A percentile compares a stretch with the other conserved stretches of the same genome.
Conservation (phyloP, 495 filamentous ascomycete genomes). For the Penicillium taxi region DNA sequence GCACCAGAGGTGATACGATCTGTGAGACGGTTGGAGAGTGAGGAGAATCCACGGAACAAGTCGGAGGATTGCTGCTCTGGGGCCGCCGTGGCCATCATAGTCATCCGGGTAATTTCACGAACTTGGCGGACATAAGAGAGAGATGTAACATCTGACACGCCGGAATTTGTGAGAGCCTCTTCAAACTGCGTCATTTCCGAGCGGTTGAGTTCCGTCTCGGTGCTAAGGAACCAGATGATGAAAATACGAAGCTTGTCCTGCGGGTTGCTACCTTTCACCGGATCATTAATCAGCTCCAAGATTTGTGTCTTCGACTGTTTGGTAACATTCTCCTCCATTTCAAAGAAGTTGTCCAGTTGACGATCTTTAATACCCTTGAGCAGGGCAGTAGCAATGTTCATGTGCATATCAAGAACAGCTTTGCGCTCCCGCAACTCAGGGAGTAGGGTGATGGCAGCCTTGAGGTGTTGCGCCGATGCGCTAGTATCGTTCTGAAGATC, state of each 20-base stretch:
- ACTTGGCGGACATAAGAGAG: slow-evolving; percentile 87
- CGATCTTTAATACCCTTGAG: slow-evolving; percentile 88
- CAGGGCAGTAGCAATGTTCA: slow-evolving; percentile 89
- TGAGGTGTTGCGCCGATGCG: slow-evolving; percentile 86
- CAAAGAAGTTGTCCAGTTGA: slow-evolving; percentile 92
- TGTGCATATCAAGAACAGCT: slow-evolving; percentile 90
- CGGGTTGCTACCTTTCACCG: slow-evolving; percentile 72
- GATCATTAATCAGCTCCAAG: slow-evolving; percentile 75
- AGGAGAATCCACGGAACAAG: slow-evolving; percentile 82
- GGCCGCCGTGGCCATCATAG: slow-evolving; percentile 89
- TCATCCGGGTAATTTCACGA: slow-evolving; percentile 94
- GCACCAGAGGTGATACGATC: slow-evolving; percentile 89
- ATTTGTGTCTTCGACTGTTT: slow-evolving; percentile 90
- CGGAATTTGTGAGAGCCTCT: slow-evolving; percentile 68
- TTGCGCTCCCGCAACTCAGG: slow-evolving; percentile 92
- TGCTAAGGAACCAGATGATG: slow-evolving; percentile 96
- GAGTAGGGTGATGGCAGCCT: slow-evolving; percentile 85
- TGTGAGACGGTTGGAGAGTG: slow-evolving; percentile 82
- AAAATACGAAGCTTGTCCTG: slow-evolving; percentile 87
- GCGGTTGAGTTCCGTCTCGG: slow-evolving; percentile 77
- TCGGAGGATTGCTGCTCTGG: slow-evolving; percentile 57
- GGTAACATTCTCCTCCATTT: slow-evolving; percentile 87
- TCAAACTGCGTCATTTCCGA: slow-evolving; percentile 82
- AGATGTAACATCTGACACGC: slow-evolving; percentile 60
- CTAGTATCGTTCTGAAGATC: slow-evolving; percentile 85